A percentile compares a stretch with the other conserved stretches of the same genome.
Evolutionary conservation across 768 basidiomycete genomes (phyloP).

Genomic region (Ramaria sp.): DNA sequence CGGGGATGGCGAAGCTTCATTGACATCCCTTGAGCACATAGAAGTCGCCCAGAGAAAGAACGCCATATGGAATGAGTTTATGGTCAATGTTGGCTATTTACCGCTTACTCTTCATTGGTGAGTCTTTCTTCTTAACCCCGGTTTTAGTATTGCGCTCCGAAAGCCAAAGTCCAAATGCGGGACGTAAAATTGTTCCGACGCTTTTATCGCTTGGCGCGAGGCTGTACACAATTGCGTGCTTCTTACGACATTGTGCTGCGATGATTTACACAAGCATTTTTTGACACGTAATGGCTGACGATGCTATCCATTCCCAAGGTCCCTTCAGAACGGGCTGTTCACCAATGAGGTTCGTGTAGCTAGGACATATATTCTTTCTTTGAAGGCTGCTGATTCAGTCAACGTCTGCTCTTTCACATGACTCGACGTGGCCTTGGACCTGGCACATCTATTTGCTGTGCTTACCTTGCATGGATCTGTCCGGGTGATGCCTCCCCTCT

Average conservation of each 20-base stretch:
- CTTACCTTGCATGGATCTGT: too few relatives aligned
- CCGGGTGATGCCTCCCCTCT: background rate
- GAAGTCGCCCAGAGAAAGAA: constrained; percentile 53
- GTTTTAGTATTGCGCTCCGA: background rate
- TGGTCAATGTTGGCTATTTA: constrained; percentile 67
- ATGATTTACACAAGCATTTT: background rate
- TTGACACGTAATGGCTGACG: background rate
- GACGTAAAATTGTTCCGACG: background rate
- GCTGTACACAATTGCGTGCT: background rate
- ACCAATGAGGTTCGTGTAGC: constrained; percentile 41
- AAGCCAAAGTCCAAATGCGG: background rate
- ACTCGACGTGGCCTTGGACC: background rate
- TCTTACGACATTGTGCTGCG: background rate
- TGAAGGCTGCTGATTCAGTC: background rate
- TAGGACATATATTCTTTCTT: constrained; percentile 1
- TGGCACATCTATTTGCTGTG: background rate
- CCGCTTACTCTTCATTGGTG: constrained; percentile 82
- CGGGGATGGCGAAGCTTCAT: constrained; percentile 29
- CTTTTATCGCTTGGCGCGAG: background rate
- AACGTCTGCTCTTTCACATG: too few relatives aligned
- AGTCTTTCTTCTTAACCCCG: constrained; percentile 13
- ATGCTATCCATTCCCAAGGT: constrained; percentile 34
- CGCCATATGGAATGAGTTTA: constrained; percentile 58
- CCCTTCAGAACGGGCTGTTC: constrained; percentile 55
- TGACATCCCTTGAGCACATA: constrained; percentile 34